Conservation (phyloP, 179 eudicot genomes). For the Silene noctiflora region DNA sequence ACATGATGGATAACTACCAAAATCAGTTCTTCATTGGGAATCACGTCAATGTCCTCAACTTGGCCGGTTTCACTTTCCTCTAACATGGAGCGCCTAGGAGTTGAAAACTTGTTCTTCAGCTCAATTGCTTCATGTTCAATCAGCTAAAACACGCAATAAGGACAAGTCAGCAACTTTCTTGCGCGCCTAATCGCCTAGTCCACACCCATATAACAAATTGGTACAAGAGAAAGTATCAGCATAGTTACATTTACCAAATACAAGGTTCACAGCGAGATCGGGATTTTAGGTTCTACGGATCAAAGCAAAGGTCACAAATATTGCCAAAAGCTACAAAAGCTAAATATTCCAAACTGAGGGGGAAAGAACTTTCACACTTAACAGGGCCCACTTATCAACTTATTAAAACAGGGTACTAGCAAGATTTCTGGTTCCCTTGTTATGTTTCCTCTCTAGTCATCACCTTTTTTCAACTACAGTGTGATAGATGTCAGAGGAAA, state of each 20-base stretch:
- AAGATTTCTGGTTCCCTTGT: background rate
- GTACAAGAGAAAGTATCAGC: background rate
- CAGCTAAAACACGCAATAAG: constrained; percentile 37
- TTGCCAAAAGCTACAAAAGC: constrained; percentile 3
- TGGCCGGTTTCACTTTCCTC: constrained; percentile 78
- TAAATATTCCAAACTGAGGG: background rate
- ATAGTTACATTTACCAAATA: background rate
- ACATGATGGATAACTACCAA: constrained; percentile 44
- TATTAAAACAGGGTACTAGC: background rate
- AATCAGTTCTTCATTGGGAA: constrained; percentile 93
- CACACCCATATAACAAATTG: background rate
- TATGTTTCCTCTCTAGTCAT: background rate
- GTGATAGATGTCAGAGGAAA: background rate
- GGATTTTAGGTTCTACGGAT: background rate
- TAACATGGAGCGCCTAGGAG: constrained; percentile 75
- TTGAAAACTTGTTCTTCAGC: constrained; percentile 74
- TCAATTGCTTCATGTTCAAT: constrained; percentile 92
- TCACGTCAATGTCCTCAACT: constrained; percentile 89
- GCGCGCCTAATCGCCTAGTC: background rate
- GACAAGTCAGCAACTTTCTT: constrained; percentile 12
- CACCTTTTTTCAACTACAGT: background rate
- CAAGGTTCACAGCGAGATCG: background rate
- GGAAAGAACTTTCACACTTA: background rate
- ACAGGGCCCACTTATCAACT: background rate
- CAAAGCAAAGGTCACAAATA: background rate